Base-by-base conservation (phyloP, 106 monocot genomes). In the Apostasia shenzhenica region DNA sequence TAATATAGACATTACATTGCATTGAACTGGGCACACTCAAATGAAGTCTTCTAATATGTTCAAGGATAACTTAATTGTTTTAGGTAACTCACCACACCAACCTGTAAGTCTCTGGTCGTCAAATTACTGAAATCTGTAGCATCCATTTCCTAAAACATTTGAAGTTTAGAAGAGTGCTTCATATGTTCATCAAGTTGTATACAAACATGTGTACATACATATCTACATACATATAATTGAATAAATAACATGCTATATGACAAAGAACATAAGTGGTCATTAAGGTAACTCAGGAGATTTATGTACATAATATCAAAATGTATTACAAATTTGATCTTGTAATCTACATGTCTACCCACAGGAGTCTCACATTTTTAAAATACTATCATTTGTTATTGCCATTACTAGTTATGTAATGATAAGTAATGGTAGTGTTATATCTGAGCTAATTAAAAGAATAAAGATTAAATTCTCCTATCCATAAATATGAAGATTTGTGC, bases 21-120 rank as follows among this genome's bases (percentile, higher is more conserved):
- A 62, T 4, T 13, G 12, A 45, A 45, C 45, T n/a, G 43, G 10
- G 56, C 14, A 14, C 13, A 45, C 45, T 26, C 26, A 26, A 26
- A 26, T 26, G 48, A 65, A 6, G 1, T 48, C 13, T 38, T 65
- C 48, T 14, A 63, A 63, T 45, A 63, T 45, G 5, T 63, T 46
- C 63, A 45, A 45, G 13, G 4, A 63, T 45, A 4, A 11, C 45
- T 39, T 41, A 5, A 11, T 3, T 8, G 9, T 42, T 41, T 5
- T 11, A 52, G 39, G 46, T 12, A 6, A 75, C 95, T 78, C 76
- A 97, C 95, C 82, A 97, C 92, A 49, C 82, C 95, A 71, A 97
- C 76, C 74, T 92, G 95, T 89, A 84, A 89, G 62, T 82, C 66
- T 68, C 83, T 86, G 48, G 88, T 89, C 41, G 80, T 64, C 54